phyloP scores from a whole-genome alignment of 176 grass and related monocot species.

The Carex cristatella region DNA sequence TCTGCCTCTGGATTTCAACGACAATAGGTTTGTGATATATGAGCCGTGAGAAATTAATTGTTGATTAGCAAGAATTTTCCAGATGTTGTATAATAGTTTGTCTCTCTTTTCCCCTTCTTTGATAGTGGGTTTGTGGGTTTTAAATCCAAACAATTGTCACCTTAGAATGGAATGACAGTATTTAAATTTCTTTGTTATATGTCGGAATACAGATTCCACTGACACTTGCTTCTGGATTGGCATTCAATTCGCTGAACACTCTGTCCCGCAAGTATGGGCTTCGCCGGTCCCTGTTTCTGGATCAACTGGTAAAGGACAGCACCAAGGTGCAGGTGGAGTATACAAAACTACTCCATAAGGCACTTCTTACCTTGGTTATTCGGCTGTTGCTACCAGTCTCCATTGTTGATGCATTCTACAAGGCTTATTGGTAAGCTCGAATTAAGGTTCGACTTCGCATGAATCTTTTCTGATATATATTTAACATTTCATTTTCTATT shows the following conservation, averaged over 20 bases:
- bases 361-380: slow-evolving; percentile 43
- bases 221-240: slow-evolving; percentile 7
- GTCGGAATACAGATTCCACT: not conserved
- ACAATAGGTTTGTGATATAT: no score
- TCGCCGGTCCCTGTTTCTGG: slow-evolving; percentile 66
- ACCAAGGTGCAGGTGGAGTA: slow-evolving; percentile 46
- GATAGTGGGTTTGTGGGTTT: not conserved
- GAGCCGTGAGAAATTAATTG: no score
- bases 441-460: not conserved
- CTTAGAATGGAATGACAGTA: not conserved
- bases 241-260: slow-evolving; percentile 20
- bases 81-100: no score
- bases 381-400: slow-evolving; percentile 56
- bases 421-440: slow-evolving; percentile 50
- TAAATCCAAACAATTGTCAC: not conserved
- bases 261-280: slow-evolving; percentile 57
- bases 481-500: not conserved
- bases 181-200: not conserved
- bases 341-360: slow-evolving; percentile 32
- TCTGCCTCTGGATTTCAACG: no score
- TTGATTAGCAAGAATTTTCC: no score
- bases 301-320: slow-evolving; percentile 50
- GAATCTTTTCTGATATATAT: not conserved
- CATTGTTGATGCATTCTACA: slow-evolving; percentile 54
- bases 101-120: not conserved